A percentile compares a stretch with the other conserved stretches of the same genome.
Conservation (phyloP, 331 rosid genomes). For the Cydonia oblonga region DNA sequence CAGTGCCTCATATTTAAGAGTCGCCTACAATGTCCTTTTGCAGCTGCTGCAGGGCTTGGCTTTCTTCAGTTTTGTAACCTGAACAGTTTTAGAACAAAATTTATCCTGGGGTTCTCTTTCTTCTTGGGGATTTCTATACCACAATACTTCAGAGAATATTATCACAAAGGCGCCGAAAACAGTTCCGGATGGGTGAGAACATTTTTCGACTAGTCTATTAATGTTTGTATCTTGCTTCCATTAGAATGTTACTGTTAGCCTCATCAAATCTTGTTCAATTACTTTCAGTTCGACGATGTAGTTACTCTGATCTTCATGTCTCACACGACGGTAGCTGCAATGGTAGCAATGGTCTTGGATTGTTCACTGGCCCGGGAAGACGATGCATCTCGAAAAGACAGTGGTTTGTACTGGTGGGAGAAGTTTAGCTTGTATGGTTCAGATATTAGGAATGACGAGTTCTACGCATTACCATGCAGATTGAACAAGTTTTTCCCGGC, state of each 20-base stretch:
- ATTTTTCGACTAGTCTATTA: neutral
- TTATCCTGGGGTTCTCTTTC: conserved; percentile 66
- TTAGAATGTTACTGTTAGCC: neutral
- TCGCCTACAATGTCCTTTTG: neutral
- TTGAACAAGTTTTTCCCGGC: conserved; percentile 46
- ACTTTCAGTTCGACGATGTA: conserved; percentile 38
- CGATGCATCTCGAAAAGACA: conserved; percentile 26
- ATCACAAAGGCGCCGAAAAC: conserved; percentile 1
- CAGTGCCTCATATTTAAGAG: neutral
- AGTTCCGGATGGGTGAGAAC: conserved; percentile 56
- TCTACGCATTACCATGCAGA: conserved; percentile 34
- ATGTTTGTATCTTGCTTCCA: no score
- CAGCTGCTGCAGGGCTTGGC: conserved; percentile 78
- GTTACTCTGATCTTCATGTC: conserved; percentile 49
- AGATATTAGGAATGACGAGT: conserved; percentile 40
- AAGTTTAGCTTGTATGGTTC: conserved; percentile 48
- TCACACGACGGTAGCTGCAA: conserved; percentile 58
- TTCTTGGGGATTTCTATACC: conserved; percentile 71
- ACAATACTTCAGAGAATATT: conserved; percentile 64
- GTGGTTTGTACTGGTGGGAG: conserved; percentile 59
- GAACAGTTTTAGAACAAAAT: conserved; percentile 76
- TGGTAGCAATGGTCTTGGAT: conserved; percentile 38
- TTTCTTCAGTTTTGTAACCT: conserved; percentile 86
- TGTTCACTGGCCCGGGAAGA: conserved; percentile 24
- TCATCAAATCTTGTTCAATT: neutral